Base-by-base conservation (phyloP, 2,329 filamentous ascomycete species). In the Exophiala xenobiotica region DNA sequence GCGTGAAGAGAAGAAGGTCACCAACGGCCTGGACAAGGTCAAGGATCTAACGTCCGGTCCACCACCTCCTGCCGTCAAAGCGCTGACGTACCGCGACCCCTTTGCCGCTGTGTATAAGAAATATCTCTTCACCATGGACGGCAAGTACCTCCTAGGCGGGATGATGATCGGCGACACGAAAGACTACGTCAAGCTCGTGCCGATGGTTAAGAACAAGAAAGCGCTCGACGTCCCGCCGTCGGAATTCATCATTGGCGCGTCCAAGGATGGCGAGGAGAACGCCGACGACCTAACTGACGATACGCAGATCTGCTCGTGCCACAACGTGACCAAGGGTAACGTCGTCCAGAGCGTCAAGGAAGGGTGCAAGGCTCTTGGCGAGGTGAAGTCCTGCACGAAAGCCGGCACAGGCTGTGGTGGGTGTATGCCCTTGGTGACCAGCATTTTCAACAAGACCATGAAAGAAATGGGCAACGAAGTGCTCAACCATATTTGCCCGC, bases 141-240 rank as follows among this genome's bases (percentile, higher is more conserved):
- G 90, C 20, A 95, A 95, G 67, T 92, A 92, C 63, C 75, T 96
- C 1, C 80, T 96, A 0, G 90, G 90, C n/a, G 91, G 90, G 3
- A 96, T 96, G 89, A 95, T 96, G 89, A 93, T 96, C 55, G 91
- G 90, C 31, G 90, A 96, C 64, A 95, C 89, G 0, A 86, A 81
- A 57, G 90, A 96, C 71, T 96, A 95, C 64, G 81, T 95, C 71
- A 95, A 92, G 68, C 73, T 96, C 18, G 88, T 95, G 1, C 87
- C 88, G 1, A 83, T 95, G 77, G 89, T 93, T 48, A 95, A 91
- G 73, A 85, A 81, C 59, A 87, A 90, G 65, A 95, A 91, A 67
- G 75, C 78, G 56, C 77, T 96, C 1, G 88, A 95, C 11, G 74
- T 89, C 0, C 82, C 88, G 0, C 90, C 90, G 0, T 83, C 86